Evolutionary conservation across 305 asterid species (phyloP), one percentile per base, ranked within the genome.

Genomic region (Rubia balearica): DNA sequence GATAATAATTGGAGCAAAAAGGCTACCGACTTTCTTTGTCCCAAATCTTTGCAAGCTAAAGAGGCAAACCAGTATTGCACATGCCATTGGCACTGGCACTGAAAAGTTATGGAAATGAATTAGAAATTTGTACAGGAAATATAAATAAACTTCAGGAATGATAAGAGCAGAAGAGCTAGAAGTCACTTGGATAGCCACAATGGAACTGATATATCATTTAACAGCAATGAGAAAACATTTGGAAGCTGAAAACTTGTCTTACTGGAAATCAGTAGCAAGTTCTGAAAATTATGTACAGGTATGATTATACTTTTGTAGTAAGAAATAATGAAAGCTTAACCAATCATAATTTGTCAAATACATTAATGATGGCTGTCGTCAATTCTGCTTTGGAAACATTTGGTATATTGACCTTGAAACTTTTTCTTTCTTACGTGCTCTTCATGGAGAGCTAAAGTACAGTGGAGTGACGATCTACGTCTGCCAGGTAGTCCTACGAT

Each of bases 1-100:
- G 70, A 90, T 85, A 69, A 93, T 93, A 46, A 93, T 75, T 71
- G 98, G 98, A 77, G 98, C 96, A 76, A 93, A 93, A 68, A 89
- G 76, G 82, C 82, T 76, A 67, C 97, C 97, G 5, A 93, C 81
- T 83, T 74, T 90, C 75, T 87, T 81, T 55, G 92, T 89, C 69
- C 98, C 98, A 19, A 85, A 85, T 19, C 78, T 90, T 78, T 90
- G 98, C 86, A 93, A 73, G 69, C 88, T 84, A 88, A 93, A 93
- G 55, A 93, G 96, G 84, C 97, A 82, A 75, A 93, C 87, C 80
- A 93, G 72, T 78, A 93, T 83, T 59, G 86, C 87, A 67, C 96
- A 89, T 65, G 98, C 97, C 19, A 79, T 82, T 48, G 97, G 96
- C 68, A 90, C 88, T 12, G 97, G 97, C 10, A 93, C 98, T 93